These are phyloP conservation scores for Odontarrhena argentea DNA, from an alignment of 345 rosid genomes.

Conservation along the genomic window DNA sequence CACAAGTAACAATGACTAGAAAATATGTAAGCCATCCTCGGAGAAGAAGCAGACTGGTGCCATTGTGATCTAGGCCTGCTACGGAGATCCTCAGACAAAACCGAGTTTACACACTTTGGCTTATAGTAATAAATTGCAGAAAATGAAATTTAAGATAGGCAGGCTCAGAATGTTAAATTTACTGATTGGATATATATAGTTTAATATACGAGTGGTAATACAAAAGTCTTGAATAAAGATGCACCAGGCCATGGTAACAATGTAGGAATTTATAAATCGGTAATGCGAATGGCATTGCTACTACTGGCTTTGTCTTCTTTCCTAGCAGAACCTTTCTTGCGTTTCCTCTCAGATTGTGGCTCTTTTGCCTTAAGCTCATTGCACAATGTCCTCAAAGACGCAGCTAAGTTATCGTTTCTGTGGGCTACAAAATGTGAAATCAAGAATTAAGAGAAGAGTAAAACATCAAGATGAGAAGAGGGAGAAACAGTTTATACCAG, in stretches of 20 bases:
- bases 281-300: conserved; percentile 39
- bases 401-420: conserved; percentile 68
- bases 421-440: conserved; percentile 64
- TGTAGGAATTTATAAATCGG: conserved; percentile 29
- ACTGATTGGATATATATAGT: neutral
- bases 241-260: neutral
- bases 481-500: conserved; percentile 48
- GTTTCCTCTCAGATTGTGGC: conserved; percentile 70
- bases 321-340: conserved; percentile 59
- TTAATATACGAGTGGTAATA: neutral
- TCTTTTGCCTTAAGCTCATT: conserved; percentile 71
- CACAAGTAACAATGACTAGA: neutral
- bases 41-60: neutral
- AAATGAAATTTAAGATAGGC: neutral
- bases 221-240: neutral
- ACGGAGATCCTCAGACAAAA: neutral
- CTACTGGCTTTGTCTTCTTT: conserved; percentile 49
- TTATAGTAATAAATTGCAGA: neutral
- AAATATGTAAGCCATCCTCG: neutral
- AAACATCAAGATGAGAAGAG: no score
- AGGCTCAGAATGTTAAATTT: neutral
- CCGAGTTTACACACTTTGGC: neutral
- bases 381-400: conserved; percentile 61
- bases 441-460: conserved; percentile 34
- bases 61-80: neutral